These are phyloP conservation scores for Penicillium occitanis DNA, from an alignment of 2,329 filamentous ascomycete species.

Conservation along the genomic window DNA sequence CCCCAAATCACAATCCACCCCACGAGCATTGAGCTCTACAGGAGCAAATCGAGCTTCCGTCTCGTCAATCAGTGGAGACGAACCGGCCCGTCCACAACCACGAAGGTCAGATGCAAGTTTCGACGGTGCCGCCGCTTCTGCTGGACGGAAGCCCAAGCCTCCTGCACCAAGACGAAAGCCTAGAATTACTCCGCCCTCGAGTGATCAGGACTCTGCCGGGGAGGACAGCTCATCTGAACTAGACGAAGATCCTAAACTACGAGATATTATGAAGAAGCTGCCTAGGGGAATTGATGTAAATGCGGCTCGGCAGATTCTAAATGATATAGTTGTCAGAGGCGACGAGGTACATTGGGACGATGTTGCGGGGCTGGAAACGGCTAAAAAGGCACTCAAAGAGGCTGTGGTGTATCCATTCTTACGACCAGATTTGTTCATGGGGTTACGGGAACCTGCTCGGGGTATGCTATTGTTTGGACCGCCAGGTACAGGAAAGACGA, in stretches of 20 bases:
- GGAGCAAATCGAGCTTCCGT: slow-evolving; percentile 17
- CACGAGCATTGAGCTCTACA: slow-evolving; percentile 11
- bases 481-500: slow-evolving; percentile 97
- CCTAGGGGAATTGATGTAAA: slow-evolving; percentile 77
- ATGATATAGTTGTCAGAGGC: slow-evolving; percentile 91
- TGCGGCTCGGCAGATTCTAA: slow-evolving; percentile 87
- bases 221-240: slow-evolving; percentile 52
- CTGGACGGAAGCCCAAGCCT: slow-evolving; percentile 29
- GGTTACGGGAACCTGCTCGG: slow-evolving; percentile 85
- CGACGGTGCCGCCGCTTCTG: slow-evolving; percentile 13
- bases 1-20: slow-evolving; percentile 20
- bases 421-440: slow-evolving; percentile 92
- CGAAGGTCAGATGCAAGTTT: slow-evolving; percentile 21
- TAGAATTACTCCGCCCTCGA: slow-evolving; percentile 48
- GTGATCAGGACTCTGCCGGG: slow-evolving; percentile 37
- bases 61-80: slow-evolving; percentile 39
- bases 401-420: slow-evolving; percentile 96
- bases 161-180: slow-evolving; percentile 33
- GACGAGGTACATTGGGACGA: slow-evolving; percentile 95
- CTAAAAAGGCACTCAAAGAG: slow-evolving; percentile 89
- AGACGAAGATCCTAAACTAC: slow-evolving; percentile 59
- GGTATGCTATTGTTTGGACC: slow-evolving; percentile 97
- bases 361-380: slow-evolving; percentile 83
- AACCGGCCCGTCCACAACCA: slow-evolving; percentile 27
- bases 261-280: slow-evolving; percentile 69